A percentile compares a stretch with the other conserved stretches of the same genome.
Conservation (phyloP, 306 rosid genomes). For the Sicyos baderoa region DNA sequence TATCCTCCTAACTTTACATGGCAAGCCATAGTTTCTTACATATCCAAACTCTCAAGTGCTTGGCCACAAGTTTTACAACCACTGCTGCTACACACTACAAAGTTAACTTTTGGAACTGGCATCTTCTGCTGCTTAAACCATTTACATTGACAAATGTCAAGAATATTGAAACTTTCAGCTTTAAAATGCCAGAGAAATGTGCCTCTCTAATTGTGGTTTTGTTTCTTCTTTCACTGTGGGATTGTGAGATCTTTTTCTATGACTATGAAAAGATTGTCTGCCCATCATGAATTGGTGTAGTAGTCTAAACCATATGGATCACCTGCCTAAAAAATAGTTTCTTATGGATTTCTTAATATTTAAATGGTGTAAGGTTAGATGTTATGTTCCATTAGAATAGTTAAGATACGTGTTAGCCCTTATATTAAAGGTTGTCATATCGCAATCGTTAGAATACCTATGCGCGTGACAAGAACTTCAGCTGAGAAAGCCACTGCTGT, state of each 20-base stretch:
- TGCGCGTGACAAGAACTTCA: not conserved
- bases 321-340: no score
- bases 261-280: no score
- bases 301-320: no score
- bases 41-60: not conserved
- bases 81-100: slow-evolving; percentile 3
- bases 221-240: not conserved
- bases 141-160: not conserved
- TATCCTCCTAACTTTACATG: slow-evolving; percentile 3
- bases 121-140: not conserved
- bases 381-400: no score
- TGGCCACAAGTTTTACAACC: slow-evolving; percentile 1
- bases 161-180: not conserved
- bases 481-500: not conserved
- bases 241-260: no score
- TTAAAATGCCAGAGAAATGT: not conserved
- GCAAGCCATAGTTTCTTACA: not conserved
- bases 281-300: no score
- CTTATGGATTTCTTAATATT: no score
- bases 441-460: not conserved
- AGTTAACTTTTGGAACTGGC: slow-evolving; percentile 3
- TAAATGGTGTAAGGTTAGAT: no score
- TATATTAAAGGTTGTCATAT: no score
- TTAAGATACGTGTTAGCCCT: no score
- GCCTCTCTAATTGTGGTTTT: not conserved